Conservation (phyloP, 257 asterid species). For the Scutellaria minor region DNA sequence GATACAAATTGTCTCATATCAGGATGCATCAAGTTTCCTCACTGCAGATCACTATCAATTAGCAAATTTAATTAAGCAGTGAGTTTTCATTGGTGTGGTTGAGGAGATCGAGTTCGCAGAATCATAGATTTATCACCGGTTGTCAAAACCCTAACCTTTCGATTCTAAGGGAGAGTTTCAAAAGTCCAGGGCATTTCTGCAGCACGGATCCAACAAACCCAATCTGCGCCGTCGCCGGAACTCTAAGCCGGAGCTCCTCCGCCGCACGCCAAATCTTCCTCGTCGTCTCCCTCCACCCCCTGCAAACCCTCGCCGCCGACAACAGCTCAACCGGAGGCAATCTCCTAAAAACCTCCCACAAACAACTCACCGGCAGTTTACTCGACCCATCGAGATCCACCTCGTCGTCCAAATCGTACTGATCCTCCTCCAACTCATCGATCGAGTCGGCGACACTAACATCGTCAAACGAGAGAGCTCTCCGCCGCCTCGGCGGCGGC, state of each 20-base stretch:
- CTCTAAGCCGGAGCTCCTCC: constrained; percentile 86
- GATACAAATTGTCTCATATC: neutral
- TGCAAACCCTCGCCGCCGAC: constrained; percentile 80
- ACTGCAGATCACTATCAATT: neutral
- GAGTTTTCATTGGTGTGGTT: neutral
- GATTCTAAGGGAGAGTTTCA: constrained; percentile 69
- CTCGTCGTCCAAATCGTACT: constrained; percentile 46
- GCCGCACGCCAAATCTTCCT: constrained; percentile 81
- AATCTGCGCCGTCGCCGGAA: constrained; percentile 75
- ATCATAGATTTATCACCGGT: constrained; percentile 41
- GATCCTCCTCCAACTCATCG: constrained; percentile 46
- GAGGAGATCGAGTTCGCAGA: constrained; percentile 36
- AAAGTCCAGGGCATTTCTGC: constrained; percentile 83
- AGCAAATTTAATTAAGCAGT: constrained; percentile 17
- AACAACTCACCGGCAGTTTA: constrained; percentile 57
- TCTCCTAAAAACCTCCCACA: constrained; percentile 90
- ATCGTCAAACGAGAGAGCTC: constrained; percentile 84
- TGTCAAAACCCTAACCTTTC: constrained; percentile 70
- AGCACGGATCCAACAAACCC: constrained; percentile 86
- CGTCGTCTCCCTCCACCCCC: constrained; percentile 81
- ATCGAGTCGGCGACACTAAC: constrained; percentile 51
- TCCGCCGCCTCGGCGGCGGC: constrained; percentile 52
- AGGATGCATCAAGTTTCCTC: constrained; percentile 5
- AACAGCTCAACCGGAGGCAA: constrained; percentile 75
- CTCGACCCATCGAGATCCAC: constrained; percentile 56